phyloP scores from a whole-genome alignment of 192 early-diverging fungal genomes.

The Dissophora globulifera region DNA sequence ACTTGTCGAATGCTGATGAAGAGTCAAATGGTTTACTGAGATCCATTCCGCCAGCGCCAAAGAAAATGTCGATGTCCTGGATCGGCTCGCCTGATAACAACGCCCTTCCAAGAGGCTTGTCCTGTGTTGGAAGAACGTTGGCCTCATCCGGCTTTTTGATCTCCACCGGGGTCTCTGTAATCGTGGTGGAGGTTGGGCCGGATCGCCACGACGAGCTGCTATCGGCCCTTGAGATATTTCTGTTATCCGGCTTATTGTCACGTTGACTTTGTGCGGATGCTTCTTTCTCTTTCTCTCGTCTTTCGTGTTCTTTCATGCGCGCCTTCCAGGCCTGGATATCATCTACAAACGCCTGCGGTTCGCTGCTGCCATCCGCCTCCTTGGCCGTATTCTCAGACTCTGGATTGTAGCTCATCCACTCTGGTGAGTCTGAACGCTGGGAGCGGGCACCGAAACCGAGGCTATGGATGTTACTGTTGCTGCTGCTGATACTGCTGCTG shows the following conservation, averaged over 20 bases:
- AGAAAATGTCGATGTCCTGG: conserved; percentile 55
- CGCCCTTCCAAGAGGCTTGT: conserved; percentile 25
- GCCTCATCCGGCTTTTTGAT: conserved; percentile 22
- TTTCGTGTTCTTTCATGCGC: conserved; percentile 66
- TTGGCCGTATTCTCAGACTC: conserved; percentile 46
- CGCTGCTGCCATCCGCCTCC: conserved; percentile 28
- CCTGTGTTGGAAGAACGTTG: neutral
- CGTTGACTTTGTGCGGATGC: conserved; percentile 29
- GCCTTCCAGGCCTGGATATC: conserved; percentile 70
- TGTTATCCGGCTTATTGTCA: conserved; percentile 36
- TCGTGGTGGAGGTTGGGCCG: neutral
- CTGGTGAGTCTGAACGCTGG: conserved; percentile 58
- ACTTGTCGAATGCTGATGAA: conserved; percentile 58
- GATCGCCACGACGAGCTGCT: conserved; percentile 59
- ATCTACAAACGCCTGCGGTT: conserved; percentile 56
- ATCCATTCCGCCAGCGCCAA: conserved; percentile 56
- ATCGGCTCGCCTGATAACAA: conserved; percentile 40
- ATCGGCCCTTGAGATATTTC: conserved; percentile 56
- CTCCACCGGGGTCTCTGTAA: neutral
- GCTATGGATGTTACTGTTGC: conserved; percentile 14
- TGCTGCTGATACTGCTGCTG: conserved; percentile 14
- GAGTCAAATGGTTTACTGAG: conserved; percentile 41
- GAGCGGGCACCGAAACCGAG: conserved; percentile 4
- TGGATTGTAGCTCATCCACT: conserved; percentile 73
- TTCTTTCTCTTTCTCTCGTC: conserved; percentile 56